These are phyloP conservation scores for Salvia rosmarinus DNA, from an alignment of 257 asterid genomes.

Conservation along the genomic window DNA sequence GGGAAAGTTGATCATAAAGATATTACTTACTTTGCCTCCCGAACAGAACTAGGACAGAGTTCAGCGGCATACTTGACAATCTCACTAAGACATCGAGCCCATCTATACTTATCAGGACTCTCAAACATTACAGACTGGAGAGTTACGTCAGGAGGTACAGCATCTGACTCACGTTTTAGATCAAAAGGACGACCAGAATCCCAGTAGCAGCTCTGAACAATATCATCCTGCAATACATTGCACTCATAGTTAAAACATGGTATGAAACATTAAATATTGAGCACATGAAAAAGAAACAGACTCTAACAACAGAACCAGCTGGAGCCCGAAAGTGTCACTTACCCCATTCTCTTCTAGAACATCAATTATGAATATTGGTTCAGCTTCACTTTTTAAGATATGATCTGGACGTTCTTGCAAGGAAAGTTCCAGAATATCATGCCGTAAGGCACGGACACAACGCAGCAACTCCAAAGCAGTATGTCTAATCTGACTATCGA, in stretches of 20 bases:
- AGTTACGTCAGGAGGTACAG: constrained; percentile 90
- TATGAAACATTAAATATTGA: constrained; percentile 16
- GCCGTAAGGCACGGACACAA: constrained; percentile 87
- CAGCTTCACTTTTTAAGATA: constrained; percentile 68
- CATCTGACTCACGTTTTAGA: constrained; percentile 92
- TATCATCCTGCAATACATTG: constrained; percentile 76
- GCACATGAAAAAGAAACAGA: constrained; percentile 29
- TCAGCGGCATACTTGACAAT: constrained; percentile 90
- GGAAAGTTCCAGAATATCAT: constrained; percentile 76
- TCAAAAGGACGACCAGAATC: constrained; percentile 95
- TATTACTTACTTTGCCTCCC: constrained; percentile 84
- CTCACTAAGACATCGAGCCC: constrained; percentile 98
- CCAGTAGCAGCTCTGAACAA: constrained; percentile 99
- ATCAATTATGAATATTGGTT: constrained; percentile 94
- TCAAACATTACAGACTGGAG: constrained; percentile 94
- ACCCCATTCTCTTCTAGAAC: constrained; percentile 99
- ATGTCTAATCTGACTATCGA: constrained; percentile 98
- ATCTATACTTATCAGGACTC: constrained; percentile 96
- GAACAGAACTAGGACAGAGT: constrained; percentile 94
- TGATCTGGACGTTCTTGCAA: constrained; percentile 65
- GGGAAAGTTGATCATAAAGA: constrained; percentile 26
- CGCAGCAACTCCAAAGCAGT: constrained; percentile 97
- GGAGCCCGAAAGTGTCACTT: constrained; percentile 38
- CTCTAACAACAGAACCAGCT: constrained; percentile 25
- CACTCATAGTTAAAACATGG: constrained; percentile 25